Conservation (phyloP, 1,284 basidiomycete genomes). For the Trichosporon sp. region DNA sequence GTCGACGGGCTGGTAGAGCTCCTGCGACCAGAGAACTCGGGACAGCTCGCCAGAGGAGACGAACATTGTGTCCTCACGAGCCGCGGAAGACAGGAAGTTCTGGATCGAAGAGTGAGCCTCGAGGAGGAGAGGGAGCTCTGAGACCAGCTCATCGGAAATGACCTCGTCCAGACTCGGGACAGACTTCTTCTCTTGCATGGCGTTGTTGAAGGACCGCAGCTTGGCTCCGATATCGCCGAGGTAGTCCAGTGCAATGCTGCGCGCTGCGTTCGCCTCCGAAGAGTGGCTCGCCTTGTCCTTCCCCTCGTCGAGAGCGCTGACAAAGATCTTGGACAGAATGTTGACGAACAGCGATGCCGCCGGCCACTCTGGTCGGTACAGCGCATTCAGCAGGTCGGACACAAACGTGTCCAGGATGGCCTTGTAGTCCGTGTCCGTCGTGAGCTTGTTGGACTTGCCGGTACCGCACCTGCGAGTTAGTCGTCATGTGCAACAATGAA, state of each 20-base stretch:
- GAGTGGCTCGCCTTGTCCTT: conserved; percentile 56
- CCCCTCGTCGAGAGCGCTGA: conserved; percentile 74
- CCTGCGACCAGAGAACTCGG: conserved; percentile 37
- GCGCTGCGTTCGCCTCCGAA: conserved; percentile 70
- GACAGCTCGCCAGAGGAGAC: conserved; percentile 32
- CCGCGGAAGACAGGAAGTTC: conserved; percentile 43
- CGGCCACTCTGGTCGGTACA: conserved; percentile 96
- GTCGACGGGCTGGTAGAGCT: conserved; percentile 30
- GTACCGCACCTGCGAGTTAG: conserved; percentile 5
- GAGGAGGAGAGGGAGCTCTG: conserved; percentile 59
- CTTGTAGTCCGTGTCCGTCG: conserved; percentile 85
- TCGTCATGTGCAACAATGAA: neutral
- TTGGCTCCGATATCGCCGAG: conserved; percentile 84
- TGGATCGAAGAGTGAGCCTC: conserved; percentile 50
- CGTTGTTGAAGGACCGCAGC: conserved; percentile 56
- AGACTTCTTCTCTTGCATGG: conserved; percentile 17
- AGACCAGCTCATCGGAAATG: conserved; percentile 55
- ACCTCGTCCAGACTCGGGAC: conserved; percentile 66
- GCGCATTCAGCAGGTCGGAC: conserved; percentile 76
- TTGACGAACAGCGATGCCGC: conserved; percentile 75
- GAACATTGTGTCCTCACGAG: conserved; percentile 38
- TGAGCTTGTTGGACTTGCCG: conserved; percentile 75
- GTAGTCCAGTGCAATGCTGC: conserved; percentile 85
- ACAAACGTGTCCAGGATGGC: conserved; percentile 85
- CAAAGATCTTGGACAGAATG: conserved; percentile 77